These are phyloP conservation scores for Bassia scoparia DNA, from an alignment of 148 eudicot species.

Conservation along the genomic window DNA sequence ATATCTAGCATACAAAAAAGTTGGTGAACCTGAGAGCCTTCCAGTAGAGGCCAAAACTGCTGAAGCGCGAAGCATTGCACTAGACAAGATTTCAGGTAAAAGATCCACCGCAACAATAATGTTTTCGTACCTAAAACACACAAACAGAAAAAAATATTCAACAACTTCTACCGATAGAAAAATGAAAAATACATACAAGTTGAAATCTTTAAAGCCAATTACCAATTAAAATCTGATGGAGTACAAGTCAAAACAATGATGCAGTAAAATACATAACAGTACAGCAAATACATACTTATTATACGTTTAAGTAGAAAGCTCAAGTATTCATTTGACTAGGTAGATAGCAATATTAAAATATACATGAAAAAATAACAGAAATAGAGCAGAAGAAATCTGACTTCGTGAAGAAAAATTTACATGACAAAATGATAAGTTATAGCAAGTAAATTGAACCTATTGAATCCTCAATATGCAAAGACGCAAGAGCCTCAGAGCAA, in stretches of 20 bases:
- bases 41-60: conserved; percentile 64
- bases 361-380: neutral
- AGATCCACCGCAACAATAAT: conserved; percentile 80
- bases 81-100: conserved; percentile 81
- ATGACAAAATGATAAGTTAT: neutral
- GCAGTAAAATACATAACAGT: neutral
- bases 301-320: neutral
- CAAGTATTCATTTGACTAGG: neutral
- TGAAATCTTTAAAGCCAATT: neutral
- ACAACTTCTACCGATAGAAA: too few species aligned
- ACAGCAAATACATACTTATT: neutral
- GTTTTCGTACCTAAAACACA: conserved; percentile 74
- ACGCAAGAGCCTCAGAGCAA: neutral
- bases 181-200: too few species aligned
- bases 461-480: neutral
- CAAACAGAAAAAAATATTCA: neutral
- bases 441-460: neutral
- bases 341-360: neutral
- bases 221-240: neutral
- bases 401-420: neutral
- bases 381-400: neutral
- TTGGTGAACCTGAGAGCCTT: conserved; percentile 71
- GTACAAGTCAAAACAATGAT: neutral
- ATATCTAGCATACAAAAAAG: conserved; percentile 67
- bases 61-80: conserved; percentile 69